Base-by-base conservation (phyloP, 768 basidiomycete species). In the Tephrocybe sp. region DNA sequence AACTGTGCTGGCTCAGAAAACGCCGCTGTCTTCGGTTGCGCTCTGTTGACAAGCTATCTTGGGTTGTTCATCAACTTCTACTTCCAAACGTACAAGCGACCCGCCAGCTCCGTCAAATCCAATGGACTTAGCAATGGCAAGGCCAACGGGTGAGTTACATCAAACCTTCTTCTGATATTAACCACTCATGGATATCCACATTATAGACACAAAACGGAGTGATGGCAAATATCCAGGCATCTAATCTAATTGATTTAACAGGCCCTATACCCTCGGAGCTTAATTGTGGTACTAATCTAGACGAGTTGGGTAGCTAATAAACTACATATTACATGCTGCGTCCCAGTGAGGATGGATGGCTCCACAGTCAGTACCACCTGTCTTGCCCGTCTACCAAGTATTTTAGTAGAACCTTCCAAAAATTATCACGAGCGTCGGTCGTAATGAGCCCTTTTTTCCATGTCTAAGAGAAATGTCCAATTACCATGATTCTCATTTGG, bases 11-110 rank as follows among this genome's bases (percentile, higher is more conserved):
- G 97, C 39, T 86, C 89, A 17, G 92, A 96, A 70, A 71, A 72
- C 14, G 91, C 96, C 48, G 97, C 97, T 2, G 53, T 93, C 51
- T 87, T 96, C 51, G 97, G 95, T 42, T 97, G 94, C 65, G 83
- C 69, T 20, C 79, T 99, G 41, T 78, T 99, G 59, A 89, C 92
- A 23, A 88, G 82, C 62, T 98, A 98, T 73, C 84, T 99, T 48
- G 81, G 85, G 61, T 83, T 99, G 52, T 98, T 99, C 79, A 92
- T 98, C 78, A 91, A 93, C 69, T 93, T 93, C 73, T 93, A 93
- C 72, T 78, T 92, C 63, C 82, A 86, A 67, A 90, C 89, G 24
- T 90, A 91, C 75, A 84, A 84, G 74, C 85, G 84, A 65, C 80
- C 86, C 28, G 66, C 51, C 42, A 56, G 20, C 24, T 10, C 60